Base-by-base conservation (phyloP, 2,329 filamentous ascomycete species). In the Penicillium sclerotiorum region DNA sequence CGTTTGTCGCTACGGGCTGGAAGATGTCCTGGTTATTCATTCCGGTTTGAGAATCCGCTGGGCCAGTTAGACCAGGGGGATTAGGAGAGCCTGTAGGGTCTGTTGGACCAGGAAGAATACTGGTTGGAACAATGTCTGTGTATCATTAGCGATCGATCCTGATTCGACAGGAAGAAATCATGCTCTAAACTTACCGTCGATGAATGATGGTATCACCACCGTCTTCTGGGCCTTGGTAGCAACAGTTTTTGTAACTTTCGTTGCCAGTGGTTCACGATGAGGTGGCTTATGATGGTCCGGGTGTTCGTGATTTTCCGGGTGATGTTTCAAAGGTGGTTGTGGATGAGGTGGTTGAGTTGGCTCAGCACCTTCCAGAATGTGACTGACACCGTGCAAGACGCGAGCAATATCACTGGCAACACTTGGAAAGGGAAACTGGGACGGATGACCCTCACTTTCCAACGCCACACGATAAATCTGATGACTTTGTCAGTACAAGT, bases 21-120 rank as follows among this genome's bases (percentile, higher is more conserved):
- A 77, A 77, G 13, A 74, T 64, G 56, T 77, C 66, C 53, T 77
- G 72, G 28, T 58, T 57, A 20, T 58, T 51, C 69, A 73, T 73
- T 18, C 35, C 43, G 18, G 53, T 39, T 23, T 49, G 13, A 20
- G 25, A 9, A 30, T 25, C 39, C 6, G 38, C 8, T 28, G 38
- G 38, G 8, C 5, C 39, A 12, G 45, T 47, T 7, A 39, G 30
- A 32, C 22, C 8, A 23, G n/a, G n/a, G n/a, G n/a, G n/a, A n/a
- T n/a, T n/a, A n/a, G 42, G 13, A 9, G 38, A 11, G 25, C 20
- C 32, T 25, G 36, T 40, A 5, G 35, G 42, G n/a, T 28, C 25
- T 4, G 25, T 28, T 28, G 25, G n/a, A n/a, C n/a, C n/a, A n/a
- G 25, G 25, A 28, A 9, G 13, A 13, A 28, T 3, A 9, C 25